A percentile compares a stretch with the other conserved stretches of the same genome.
These are phyloP conservation scores for Pythium biforme DNA, from an alignment of 352 stramenopile species.

Conservation along the genomic window DNA sequence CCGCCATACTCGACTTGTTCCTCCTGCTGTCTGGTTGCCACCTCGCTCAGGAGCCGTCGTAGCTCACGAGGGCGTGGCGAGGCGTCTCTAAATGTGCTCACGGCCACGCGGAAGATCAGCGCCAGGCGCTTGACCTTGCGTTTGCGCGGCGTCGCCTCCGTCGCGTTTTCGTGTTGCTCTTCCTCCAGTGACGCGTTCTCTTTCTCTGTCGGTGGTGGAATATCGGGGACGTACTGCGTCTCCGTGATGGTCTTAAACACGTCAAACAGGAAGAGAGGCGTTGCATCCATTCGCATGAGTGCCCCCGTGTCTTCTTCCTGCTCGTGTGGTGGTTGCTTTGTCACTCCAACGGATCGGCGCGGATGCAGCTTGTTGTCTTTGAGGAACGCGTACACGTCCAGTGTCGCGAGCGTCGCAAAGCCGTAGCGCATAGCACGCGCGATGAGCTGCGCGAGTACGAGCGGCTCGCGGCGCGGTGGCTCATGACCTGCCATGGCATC, in stretches of 20 bases:
- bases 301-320: too few relatives aligned
- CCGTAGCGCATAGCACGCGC: constrained; percentile 30
- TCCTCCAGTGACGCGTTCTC: too few relatives aligned
- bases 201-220: too few relatives aligned
- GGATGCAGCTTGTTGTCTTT: constrained; percentile 71
- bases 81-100: constrained; percentile 45
- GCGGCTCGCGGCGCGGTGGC: not conserved
- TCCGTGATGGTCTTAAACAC: constrained; percentile 51
- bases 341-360: constrained; percentile 22
- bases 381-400: constrained; percentile 59
- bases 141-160: constrained; percentile 21
- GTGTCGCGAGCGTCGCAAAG: constrained; percentile 37
- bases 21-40: not conserved
- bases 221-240: constrained; percentile 25
- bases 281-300: too few relatives aligned
- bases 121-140: constrained; percentile 43
- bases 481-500: too few relatives aligned
- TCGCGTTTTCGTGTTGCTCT: not conserved
- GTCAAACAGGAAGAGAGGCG: constrained; percentile 42
- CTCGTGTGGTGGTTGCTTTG: too few relatives aligned
- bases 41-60: constrained; percentile 6
- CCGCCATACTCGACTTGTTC: not conserved
- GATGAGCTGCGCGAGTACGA: constrained; percentile 31
- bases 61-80: constrained; percentile 32
- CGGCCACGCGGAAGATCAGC: constrained; percentile 56